Conservation (phyloP, 78 protist genomes). For the Dictyostelium intermedium region DNA sequence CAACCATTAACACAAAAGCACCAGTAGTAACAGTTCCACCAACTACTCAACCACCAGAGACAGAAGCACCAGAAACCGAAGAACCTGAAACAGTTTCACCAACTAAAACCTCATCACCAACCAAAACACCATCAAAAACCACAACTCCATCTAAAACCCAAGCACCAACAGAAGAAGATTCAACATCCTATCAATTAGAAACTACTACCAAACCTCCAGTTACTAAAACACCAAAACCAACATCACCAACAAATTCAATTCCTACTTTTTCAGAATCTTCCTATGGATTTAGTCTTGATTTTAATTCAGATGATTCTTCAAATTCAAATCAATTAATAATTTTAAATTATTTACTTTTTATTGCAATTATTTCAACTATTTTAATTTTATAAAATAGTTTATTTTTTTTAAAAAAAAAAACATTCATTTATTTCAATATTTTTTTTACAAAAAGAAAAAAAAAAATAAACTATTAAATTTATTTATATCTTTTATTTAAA, state of each 20-base stretch:
- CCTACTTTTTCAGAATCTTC: slow-evolving; percentile 15
- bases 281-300: not conserved
- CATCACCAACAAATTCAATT: not conserved
- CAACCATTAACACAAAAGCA: not conserved
- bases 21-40: not conserved
- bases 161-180: not conserved
- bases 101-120: not conserved
- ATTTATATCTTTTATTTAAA: not conserved
- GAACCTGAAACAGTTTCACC: not conserved
- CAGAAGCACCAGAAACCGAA: not conserved
- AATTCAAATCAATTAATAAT: not conserved
- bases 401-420: not conserved
- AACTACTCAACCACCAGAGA: not conserved
- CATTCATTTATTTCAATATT: not conserved
- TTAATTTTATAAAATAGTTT: not conserved
- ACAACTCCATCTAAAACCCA: not conserved
- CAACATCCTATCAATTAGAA: not conserved
- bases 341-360: not conserved
- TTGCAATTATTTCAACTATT: not conserved
- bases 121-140: not conserved
- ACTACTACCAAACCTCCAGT: not conserved
- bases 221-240: not conserved
- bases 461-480: not conserved
- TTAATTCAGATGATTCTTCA: not conserved
- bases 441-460: not conserved